Percentiles rank a stretch among this genome's conserved stretches.
Evolutionary conservation across 345 rosid genomes (phyloP).

Genomic region (Euphorbia peplus): DNA sequence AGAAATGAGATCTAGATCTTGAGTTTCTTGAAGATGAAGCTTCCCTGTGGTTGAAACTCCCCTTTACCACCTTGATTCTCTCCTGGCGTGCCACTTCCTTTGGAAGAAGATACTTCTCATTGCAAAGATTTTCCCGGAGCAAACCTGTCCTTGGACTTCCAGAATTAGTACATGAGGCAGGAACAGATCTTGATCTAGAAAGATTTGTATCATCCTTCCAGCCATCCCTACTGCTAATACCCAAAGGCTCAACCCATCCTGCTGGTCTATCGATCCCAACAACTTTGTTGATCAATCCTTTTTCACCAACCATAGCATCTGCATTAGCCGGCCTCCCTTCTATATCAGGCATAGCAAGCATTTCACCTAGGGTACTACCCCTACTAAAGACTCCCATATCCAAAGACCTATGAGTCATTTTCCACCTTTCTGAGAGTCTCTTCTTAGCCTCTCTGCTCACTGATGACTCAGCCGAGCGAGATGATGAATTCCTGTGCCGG

Average conservation of each 20-base stretch:
- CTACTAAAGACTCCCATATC: constrained; percentile 49
- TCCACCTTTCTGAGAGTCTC: constrained; percentile 98
- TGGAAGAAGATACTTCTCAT: constrained; percentile 45
- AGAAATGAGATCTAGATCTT: constrained; percentile 42
- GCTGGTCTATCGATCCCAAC: constrained; percentile 26
- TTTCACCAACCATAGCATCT: constrained; percentile 30
- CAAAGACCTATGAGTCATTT: constrained; percentile 58
- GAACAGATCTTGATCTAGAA: constrained; percentile 73
- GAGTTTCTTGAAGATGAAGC: constrained; percentile 40
- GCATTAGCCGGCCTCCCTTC: constrained; percentile 45
- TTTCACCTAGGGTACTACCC: constrained; percentile 81
- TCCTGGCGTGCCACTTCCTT: constrained; percentile 43
- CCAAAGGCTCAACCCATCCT: constrained; percentile 56
- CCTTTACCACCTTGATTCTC: constrained; percentile 44
- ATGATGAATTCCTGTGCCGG: constrained; percentile 38
- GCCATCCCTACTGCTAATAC: constrained; percentile 95
- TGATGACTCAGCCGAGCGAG: constrained; percentile 57
- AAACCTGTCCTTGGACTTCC: constrained; percentile 43
- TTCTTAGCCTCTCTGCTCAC: constrained; percentile 81
- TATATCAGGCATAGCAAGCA: constrained; percentile 76
- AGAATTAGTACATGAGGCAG: constrained; percentile 44
- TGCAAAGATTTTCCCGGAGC: constrained; percentile 35
- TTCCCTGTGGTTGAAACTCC: constrained; percentile 36
- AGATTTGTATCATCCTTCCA: constrained; percentile 65
- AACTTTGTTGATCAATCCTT: constrained; percentile 31